A percentile compares a stretch with the other conserved stretches of the same genome.
phyloP scores from a whole-genome alignment of 106 monocot species.

The Dendrobium officinale region DNA sequence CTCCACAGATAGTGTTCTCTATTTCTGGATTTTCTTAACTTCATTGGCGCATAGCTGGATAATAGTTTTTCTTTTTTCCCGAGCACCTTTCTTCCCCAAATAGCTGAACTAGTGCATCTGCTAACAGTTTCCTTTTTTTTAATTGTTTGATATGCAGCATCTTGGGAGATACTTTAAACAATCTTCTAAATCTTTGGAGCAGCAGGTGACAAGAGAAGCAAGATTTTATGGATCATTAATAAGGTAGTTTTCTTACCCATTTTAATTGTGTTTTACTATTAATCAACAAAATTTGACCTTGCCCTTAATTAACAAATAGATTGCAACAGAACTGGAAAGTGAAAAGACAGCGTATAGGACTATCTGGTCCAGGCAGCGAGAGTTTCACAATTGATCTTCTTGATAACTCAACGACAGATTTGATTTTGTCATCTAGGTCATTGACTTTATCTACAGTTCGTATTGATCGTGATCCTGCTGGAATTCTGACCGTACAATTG shows the following conservation, averaged over 20 bases:
- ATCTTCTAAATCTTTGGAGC: constrained; percentile 82
- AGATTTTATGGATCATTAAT: constrained; percentile 90
- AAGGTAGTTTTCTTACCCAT: constrained; percentile 32
- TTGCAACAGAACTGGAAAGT: constrained; percentile 99
- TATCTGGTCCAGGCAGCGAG: constrained; percentile 61
- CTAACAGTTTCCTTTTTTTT: neutral
- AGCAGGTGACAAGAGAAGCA: constrained; percentile 68
- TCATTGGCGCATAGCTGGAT: neutral
- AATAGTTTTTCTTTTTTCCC: no score
- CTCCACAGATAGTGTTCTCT: neutral
- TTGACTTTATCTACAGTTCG: constrained; percentile 50
- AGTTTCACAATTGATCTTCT: constrained; percentile 76
- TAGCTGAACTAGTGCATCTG: no score
- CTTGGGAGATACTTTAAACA: constrained; percentile 87
- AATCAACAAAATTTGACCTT: neutral
- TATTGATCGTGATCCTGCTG: constrained; percentile 60
- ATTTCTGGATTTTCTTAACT: neutral
- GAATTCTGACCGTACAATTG: constrained; percentile 62
- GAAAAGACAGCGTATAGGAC: constrained; percentile 65
- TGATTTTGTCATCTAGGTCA: constrained; percentile 22
- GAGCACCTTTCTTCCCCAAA: no score
- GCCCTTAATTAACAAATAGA: constrained; percentile 30
- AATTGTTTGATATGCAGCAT: constrained; percentile 32
- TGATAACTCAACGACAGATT: constrained; percentile 49
- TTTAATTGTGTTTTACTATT: neutral